Conservation (phyloP, 1,284 basidiomycete species). For the Leccinum ponderosum region DNA sequence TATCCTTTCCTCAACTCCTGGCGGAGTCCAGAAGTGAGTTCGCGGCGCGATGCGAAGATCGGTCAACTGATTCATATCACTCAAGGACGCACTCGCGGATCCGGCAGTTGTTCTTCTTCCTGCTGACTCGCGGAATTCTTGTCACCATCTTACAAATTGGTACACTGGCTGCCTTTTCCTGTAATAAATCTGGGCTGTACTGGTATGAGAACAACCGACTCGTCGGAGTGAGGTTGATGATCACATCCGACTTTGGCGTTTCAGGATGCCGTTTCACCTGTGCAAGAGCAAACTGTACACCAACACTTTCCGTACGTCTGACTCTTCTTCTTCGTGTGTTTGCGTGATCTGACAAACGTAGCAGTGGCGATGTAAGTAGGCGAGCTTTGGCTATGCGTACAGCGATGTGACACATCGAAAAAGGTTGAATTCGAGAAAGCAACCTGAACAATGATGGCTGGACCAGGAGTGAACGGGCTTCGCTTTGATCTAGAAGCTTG, state of each 20-base stretch:
- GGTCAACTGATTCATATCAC: neutral
- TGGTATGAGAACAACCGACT: constrained; percentile 5
- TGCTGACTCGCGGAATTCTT: constrained; percentile 17
- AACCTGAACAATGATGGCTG: constrained; percentile 1
- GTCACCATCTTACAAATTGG: constrained; percentile 12
- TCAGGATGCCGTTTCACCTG: constrained; percentile 11
- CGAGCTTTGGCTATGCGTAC: neutral
- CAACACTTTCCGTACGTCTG: constrained; percentile 11
- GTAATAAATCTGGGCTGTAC: constrained; percentile 2
- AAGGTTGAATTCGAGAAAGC: constrained; percentile 13
- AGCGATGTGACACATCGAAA: neutral
- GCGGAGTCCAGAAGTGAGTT: constrained; percentile 7
- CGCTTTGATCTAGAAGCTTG: neutral
- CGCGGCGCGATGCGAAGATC: neutral
- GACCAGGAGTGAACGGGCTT: constrained; percentile 3
- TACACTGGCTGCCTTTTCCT: neutral
- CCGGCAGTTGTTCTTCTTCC: constrained; percentile 9
- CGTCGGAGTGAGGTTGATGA: neutral
- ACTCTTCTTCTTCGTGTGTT: neutral
- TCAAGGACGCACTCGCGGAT: constrained; percentile 10
- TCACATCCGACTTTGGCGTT: neutral
- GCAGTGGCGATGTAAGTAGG: constrained; percentile 10
- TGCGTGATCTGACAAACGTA: neutral
- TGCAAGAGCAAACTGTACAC: constrained; percentile 14
- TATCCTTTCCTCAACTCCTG: constrained; percentile 11